Evolutionary conservation across 768 basidiomycete genomes (phyloP).

Genomic region (Dioszegia crocea): DNA sequence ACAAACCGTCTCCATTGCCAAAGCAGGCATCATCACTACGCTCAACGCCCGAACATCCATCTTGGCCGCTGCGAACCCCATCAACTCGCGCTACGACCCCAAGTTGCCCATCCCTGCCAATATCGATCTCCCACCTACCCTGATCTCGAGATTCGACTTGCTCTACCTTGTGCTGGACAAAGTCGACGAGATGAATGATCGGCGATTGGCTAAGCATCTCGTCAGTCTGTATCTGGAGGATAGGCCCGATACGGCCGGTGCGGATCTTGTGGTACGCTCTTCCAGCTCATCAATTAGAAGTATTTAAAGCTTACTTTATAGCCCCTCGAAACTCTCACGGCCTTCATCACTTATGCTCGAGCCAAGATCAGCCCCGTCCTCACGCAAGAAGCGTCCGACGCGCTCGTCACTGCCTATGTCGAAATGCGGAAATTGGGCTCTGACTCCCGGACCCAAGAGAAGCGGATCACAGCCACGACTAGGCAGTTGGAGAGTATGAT

Average conservation of each 20-base stretch:
- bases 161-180: conserved; percentile 93
- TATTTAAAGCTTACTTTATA: conserved; percentile 49
- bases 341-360: conserved; percentile 91
- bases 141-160: conserved; percentile 96
- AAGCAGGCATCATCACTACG: conserved; percentile 97
- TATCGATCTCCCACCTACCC: conserved; percentile 93
- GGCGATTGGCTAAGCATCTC: conserved; percentile 83
- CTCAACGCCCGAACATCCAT: conserved; percentile 96
- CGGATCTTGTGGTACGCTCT: conserved; percentile 69
- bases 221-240: conserved; percentile 94
- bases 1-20: conserved; percentile 98
- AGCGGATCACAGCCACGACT: conserved; percentile 95
- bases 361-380: conserved; percentile 78
- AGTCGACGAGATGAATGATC: conserved; percentile 81
- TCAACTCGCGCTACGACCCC: conserved; percentile 90
- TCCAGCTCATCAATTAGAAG: not conserved
- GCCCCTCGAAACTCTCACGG: conserved; percentile 85
- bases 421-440: conserved; percentile 86
- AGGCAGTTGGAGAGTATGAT: conserved; percentile 97
- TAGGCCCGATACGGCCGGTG: conserved; percentile 60
- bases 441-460: conserved; percentile 80
- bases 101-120: conserved; percentile 88
- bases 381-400: conserved; percentile 74
- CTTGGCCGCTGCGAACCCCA: conserved; percentile 94
- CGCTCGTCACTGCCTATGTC: conserved; percentile 84